Percentiles rank a stretch among this genome's conserved stretches.
These are phyloP conservation scores for Macrophomina tecta DNA, from an alignment of 2,329 filamentous ascomycete species.

Conservation along the genomic window DNA sequence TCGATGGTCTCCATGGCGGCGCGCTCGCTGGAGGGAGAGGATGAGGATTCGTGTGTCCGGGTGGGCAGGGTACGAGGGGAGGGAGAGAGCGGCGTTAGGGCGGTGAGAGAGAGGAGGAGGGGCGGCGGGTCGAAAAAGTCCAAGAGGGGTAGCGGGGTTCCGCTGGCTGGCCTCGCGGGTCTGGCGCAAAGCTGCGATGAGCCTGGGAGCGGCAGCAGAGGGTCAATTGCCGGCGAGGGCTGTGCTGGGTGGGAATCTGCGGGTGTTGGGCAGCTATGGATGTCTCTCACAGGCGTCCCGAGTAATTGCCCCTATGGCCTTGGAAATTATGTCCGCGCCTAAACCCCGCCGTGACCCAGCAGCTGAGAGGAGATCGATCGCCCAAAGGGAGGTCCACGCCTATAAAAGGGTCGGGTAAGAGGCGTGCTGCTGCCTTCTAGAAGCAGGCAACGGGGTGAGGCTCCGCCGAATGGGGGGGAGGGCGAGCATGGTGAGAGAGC, in stretches of 20 bases:
- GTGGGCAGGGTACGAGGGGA: background rate
- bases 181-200: background rate
- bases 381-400: background rate
- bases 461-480: conserved; percentile 15
- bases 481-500: conserved; percentile 2
- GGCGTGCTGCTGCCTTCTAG: conserved; percentile 10
- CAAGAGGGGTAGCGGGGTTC: background rate
- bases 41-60: background rate
- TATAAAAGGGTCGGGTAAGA: conserved; percentile 18
- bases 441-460: background rate
- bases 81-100: background rate
- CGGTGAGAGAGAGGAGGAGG: background rate
- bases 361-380: conserved; percentile 12
- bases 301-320: background rate
- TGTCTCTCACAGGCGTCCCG: background rate
- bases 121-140: background rate
- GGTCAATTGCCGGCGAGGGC: conserved; percentile 12
- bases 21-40: background rate
- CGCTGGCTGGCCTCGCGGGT: background rate
- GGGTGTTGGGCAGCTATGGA: conserved; percentile 14
- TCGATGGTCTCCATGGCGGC: conserved; percentile 68
- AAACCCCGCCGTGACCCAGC: background rate
- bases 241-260: background rate
- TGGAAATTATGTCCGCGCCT: conserved; percentile 9
- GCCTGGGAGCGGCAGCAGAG: background rate